phyloP scores from a whole-genome alignment of 805 yeast genomes.

The Ogataea nakhonphanomensis region DNA sequence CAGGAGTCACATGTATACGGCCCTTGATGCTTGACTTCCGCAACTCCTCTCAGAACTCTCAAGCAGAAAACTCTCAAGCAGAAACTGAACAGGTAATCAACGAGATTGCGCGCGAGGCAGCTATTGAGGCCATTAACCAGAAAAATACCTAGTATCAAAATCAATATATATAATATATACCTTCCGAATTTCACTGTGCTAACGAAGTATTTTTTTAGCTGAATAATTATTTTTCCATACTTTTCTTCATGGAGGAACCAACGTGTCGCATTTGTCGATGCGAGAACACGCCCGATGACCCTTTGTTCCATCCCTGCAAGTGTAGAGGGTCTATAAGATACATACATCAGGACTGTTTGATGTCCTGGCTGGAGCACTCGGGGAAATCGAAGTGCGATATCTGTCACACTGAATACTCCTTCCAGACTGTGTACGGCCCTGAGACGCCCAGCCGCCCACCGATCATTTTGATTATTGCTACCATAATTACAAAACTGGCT shows the following conservation, averaged over 20 bases:
- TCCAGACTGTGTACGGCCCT: constrained; percentile 37
- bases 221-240: neutral
- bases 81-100: constrained; percentile 19
- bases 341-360: constrained; percentile 87
- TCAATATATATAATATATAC: neutral
- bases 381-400: constrained; percentile 76
- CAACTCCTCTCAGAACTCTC: constrained; percentile 16
- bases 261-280: constrained; percentile 93
- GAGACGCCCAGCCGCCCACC: constrained; percentile 58
- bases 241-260: constrained; percentile 35
- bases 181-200: neutral
- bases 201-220: neutral
- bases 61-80: neutral
- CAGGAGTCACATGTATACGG: constrained; percentile 65
- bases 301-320: constrained; percentile 86
- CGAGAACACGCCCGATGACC: constrained; percentile 75
- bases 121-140: constrained; percentile 15
- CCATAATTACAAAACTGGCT: constrained; percentile 18
- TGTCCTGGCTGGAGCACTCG: constrained; percentile 80
- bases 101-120: constrained; percentile 24
- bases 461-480: constrained; percentile 35
- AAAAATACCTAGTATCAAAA: neutral
- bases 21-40: constrained; percentile 58
- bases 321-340: constrained; percentile 92
- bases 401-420: constrained; percentile 72